phyloP scores from a whole-genome alignment of 2,329 filamentous ascomycete species.

The Neofusicoccum sp. region DNA sequence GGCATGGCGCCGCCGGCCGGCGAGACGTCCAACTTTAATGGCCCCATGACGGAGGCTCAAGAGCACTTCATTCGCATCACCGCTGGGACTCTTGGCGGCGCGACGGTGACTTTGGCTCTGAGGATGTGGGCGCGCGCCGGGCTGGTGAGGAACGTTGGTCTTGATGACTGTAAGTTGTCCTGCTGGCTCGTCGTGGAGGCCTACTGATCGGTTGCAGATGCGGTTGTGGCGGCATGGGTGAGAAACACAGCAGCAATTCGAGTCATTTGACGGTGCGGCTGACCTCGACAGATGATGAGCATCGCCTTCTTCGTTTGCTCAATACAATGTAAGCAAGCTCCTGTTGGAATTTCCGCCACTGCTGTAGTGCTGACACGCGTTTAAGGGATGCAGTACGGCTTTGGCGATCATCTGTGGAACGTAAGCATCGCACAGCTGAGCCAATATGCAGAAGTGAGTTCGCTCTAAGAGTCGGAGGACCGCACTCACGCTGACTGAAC shows the following conservation, averaged over 20 bases:
- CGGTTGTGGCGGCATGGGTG: slow-evolving; percentile 10
- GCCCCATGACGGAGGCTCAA: slow-evolving; percentile 1
- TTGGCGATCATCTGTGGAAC: slow-evolving; percentile 8
- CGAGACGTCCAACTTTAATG: slow-evolving; percentile 1
- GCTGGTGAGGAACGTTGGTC: neutral
- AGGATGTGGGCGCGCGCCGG: slow-evolving; percentile 1
- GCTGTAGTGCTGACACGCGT: neutral
- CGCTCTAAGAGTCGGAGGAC: neutral
- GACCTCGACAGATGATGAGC: neutral
- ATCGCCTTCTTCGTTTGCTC: slow-evolving; percentile 6
- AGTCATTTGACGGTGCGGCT: neutral
- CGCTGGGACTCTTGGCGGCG: neutral
- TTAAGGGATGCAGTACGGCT: slow-evolving; percentile 6
- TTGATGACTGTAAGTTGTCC: slow-evolving; percentile 4
- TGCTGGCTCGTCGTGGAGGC: neutral
- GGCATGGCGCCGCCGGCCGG: slow-evolving; percentile 6
- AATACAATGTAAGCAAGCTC: neutral
- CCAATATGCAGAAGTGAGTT: neutral
- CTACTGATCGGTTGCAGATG: neutral
- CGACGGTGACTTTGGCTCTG: neutral
- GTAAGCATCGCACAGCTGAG: neutral
- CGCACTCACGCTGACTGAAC: neutral
- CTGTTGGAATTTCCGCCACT: neutral
- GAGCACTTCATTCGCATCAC: neutral
- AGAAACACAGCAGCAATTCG: neutral